Base-by-base conservation (phyloP, 1,139 yeast genomes). In the Nakaseomyces nivariensis region DNA sequence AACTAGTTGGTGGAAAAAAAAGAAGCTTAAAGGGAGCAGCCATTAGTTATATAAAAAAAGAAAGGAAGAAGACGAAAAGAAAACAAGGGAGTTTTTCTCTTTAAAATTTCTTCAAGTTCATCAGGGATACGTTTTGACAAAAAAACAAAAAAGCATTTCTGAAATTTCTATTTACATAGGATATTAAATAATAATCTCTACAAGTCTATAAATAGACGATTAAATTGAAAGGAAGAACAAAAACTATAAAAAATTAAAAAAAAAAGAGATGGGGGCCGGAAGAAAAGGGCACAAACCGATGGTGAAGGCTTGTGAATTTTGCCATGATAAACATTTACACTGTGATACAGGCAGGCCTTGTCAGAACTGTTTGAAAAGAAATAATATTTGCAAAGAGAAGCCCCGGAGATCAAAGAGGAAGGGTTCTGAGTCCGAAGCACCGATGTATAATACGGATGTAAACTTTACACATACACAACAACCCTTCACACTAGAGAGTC, bases 271-370 rank as follows among this genome's bases (percentile, higher is more conserved):
- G 36, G 36, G 13, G 5, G 1, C 36, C 5, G 36, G 36, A 33
- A n/a, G 10, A 10, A 33, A 9, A 33, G 36, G 1, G 13, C n/a
- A n/a, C n/a, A 9, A 5, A 33, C 6, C 13, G 13, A 41, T 41
- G 44, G 44, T 41, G 8, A 27, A 29, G 2, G 92, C 90, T 0
- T 84, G 92, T 61, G 72, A 73, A 17, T 81, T 82, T 60, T 84
- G 90, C 62, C 88, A 83, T 61, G 68, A 73, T 36, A 84, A 84
- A 55, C 92, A 83, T 58, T 70, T 84, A 26, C 90, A 83, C 57
- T 84, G 90, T 62, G 79, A 76, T 54, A 59, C 63, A 22, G 58
- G 67, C 2, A 63, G 92, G 50, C 90, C 92, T 0, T 84, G 90
- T 60, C 75, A 73, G 56, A 84, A 84, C 61, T 84, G 92, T 65